Percentiles rank a stretch among this genome's conserved stretches.
phyloP scores from a whole-genome alignment of 768 basidiomycete species.

The Multifurca ochricompacta region DNA sequence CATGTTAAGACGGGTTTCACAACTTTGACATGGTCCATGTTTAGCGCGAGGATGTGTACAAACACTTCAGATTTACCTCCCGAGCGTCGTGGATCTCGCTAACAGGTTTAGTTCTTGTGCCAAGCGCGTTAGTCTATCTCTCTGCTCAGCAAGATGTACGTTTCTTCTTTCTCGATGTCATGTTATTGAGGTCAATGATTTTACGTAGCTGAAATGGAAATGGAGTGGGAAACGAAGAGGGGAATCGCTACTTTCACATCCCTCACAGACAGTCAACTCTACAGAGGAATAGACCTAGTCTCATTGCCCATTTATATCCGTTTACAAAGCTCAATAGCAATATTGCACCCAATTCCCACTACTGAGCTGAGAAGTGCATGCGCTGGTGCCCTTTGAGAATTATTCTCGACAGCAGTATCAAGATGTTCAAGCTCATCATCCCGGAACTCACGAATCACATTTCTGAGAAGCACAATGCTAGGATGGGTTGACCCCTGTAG shows the following conservation, averaged over 20 bases:
- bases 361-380: constrained; percentile 85
- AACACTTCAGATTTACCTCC: constrained; percentile 74
- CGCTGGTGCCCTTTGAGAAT: constrained; percentile 84
- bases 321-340: constrained; percentile 87
- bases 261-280: constrained; percentile 8
- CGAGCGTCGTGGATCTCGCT: constrained; percentile 54
- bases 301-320: constrained; percentile 39
- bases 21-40: background rate
- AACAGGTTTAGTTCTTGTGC: constrained; percentile 57
- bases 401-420: constrained; percentile 81
- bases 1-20: background rate
- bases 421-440: constrained; percentile 95
- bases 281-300: constrained; percentile 14
- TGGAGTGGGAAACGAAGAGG: constrained; percentile 46
- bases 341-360: constrained; percentile 78
- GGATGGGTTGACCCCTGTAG: constrained; percentile 66
- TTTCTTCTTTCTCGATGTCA: constrained; percentile 2
- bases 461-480: constrained; percentile 64
- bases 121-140: constrained; percentile 44
- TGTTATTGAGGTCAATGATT: background rate
- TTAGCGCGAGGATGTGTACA: constrained; percentile 80
- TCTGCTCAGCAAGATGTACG: constrained; percentile 36
- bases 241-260: constrained; percentile 30
- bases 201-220: constrained; percentile 43
- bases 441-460: constrained; percentile 74